These are phyloP conservation scores for Selenicereus undatus DNA, from an alignment of 148 eudicot species.

Conservation along the genomic window DNA sequence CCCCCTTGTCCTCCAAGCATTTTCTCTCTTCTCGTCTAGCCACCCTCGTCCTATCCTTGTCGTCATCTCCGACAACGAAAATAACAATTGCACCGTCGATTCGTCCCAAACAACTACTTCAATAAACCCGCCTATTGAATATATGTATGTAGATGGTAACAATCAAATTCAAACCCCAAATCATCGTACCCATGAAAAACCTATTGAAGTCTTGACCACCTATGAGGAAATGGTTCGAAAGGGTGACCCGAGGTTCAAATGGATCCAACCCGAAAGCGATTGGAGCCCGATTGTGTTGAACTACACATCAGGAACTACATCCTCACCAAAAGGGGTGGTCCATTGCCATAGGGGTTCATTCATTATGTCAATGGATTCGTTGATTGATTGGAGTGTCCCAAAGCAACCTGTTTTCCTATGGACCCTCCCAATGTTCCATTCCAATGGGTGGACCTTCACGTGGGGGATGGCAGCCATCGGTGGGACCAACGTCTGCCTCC, in stretches of 20 bases:
- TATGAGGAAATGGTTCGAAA: constrained; percentile 20
- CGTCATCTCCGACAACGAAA: neutral
- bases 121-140: neutral
- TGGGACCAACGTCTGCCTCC: constrained; percentile 23
- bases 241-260: constrained; percentile 22
- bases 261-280: constrained; percentile 27
- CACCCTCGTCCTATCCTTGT: constrained; percentile 20
- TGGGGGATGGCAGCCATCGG: constrained; percentile 38
- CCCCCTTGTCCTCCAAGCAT: constrained; percentile 10
- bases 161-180: too few species aligned
- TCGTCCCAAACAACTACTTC: neutral
- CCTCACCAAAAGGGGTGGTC: constrained; percentile 35
- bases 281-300: constrained; percentile 34
- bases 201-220: neutral
- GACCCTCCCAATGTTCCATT: constrained; percentile 38
- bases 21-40: constrained; percentile 9
- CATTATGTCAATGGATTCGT: constrained; percentile 9
- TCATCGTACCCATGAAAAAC: too few species aligned
- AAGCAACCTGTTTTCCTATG: constrained; percentile 27
- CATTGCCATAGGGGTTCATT: constrained; percentile 27
- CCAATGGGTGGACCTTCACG: constrained; percentile 33
- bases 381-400: constrained; percentile 27
- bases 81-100: neutral
- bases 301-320: constrained; percentile 36
- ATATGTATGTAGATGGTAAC: neutral